Base-by-base conservation (phyloP, 352 stramenopile genomes). In the Globisporangium sylvaticum region DNA sequence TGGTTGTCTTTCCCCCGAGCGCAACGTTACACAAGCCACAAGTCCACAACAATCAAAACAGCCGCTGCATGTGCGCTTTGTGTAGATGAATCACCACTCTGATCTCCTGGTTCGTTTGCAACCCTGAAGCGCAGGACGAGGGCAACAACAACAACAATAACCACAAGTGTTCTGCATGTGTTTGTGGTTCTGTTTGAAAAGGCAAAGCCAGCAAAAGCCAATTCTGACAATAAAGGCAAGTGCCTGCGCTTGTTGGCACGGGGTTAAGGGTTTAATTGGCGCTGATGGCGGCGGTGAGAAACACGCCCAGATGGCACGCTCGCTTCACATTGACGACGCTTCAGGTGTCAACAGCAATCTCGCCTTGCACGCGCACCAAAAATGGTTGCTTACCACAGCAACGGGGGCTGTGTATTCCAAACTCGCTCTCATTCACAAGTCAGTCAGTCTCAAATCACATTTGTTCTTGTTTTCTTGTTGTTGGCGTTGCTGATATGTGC, bases 401-500 rank as follows among this genome's bases (percentile, higher is more conserved):
- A 29, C 7, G 29, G 15, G 10, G 6, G 55, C 55, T 61, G 31
- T 31, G 55, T 61, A 61, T 61, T 61, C 31, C 55, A 48, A 9
- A 8, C 55, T 48, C 55, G 20, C 12, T 15, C n/a, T 14, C 55
- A 60, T 60, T 60, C 55, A 60, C 18, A 59, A n/a, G 20, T 22
- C 14, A 24, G 0, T 14, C 12, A 20, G 25, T 44, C 18, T 18
- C 53, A 24, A 39, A 7, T n/a, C n/a, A 12, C 8, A 9, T 8
- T 58, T 34, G 37, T 44, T 44, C 37, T 44, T 44, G 37, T 44
- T 44, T 44, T 25, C 31, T 37, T 37, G 7, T 37, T 37, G n/a
- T 29, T 58, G 24, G 4, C 37, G 52, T 32, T 25, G 27, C 53
- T 58, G 7, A 10, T 46, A 44, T 59, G 15, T 59, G 15, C 42